Percentiles rank a stretch among this genome's conserved stretches.
These are phyloP conservation scores for Rubroshorea leprosula DNA, from an alignment of 345 rosid species.

Conservation along the genomic window DNA sequence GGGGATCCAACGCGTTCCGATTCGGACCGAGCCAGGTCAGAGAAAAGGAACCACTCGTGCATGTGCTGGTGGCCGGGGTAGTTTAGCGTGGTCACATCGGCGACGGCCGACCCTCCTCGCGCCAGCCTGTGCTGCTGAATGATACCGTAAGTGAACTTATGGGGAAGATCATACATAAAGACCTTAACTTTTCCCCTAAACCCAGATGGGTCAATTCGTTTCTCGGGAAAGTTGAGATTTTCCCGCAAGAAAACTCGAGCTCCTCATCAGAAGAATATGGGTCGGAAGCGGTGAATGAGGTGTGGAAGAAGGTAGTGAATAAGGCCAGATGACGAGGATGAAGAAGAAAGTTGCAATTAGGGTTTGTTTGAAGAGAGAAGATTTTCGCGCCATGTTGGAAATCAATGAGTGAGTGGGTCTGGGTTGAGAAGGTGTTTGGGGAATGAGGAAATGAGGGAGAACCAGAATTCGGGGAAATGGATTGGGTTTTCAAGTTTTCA, in stretches of 20 bases:
- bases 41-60: constrained; percentile 92
- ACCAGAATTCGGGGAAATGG: constrained; percentile 5
- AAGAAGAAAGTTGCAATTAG: constrained; percentile 38
- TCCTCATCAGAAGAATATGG: constrained; percentile 19
- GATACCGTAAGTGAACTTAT: constrained; percentile 66
- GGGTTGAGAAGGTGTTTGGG: not conserved
- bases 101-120: constrained; percentile 49
- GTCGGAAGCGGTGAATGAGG: constrained; percentile 35
- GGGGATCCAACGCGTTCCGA: constrained; percentile 63
- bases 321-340: constrained; percentile 56
- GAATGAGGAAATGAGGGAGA: not conserved
- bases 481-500: constrained; percentile 21
- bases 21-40: constrained; percentile 58
- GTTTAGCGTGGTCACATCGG: constrained; percentile 42
- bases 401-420: constrained; percentile 7
- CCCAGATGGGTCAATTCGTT: constrained; percentile 1
- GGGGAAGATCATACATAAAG: constrained; percentile 84
- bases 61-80: constrained; percentile 99
- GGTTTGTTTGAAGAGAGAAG: constrained; percentile 59
- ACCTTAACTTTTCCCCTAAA: constrained; percentile 29
- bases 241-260: constrained; percentile 21
- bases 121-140: constrained; percentile 71
- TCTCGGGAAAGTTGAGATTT: constrained; percentile 7
- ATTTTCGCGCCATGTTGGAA: constrained; percentile 66
- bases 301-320: constrained; percentile 52